Conservation (phyloP, 345 rosid genomes). For the Eutrema japonicum region DNA sequence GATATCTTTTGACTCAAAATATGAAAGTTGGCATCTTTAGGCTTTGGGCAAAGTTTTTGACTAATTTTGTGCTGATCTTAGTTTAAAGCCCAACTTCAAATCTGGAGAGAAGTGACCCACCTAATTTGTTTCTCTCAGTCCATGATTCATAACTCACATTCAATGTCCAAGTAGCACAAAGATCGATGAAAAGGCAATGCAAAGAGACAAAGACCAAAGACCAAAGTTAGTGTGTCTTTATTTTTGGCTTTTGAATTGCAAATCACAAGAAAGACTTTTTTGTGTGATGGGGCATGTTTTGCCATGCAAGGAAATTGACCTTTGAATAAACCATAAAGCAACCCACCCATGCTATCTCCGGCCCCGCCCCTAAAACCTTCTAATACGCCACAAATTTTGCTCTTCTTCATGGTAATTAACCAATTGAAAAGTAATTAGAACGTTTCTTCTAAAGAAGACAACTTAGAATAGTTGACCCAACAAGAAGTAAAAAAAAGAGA, state of each 20-base stretch:
- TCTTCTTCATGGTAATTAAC: slow-evolving; percentile 1
- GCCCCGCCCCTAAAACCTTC: slow-evolving; percentile 11
- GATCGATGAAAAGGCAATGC: slow-evolving; percentile 2
- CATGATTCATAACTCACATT: slow-evolving; percentile 14
- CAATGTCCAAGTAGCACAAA: slow-evolving; percentile 10
- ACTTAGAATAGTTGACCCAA: slow-evolving; percentile 24
- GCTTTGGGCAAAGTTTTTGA: not conserved
- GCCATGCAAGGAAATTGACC: slow-evolving; percentile 30
- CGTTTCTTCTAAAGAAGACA: slow-evolving; percentile 27
- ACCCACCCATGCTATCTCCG: slow-evolving; percentile 17
- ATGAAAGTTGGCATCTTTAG: slow-evolving; percentile 6
- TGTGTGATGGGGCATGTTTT: slow-evolving; percentile 18
- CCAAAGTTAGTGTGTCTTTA: slow-evolving; percentile 21
- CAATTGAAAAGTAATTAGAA: slow-evolving; percentile 21
- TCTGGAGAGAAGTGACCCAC: slow-evolving; percentile 15
- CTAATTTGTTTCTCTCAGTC: slow-evolving; percentile 19
- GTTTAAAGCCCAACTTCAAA: slow-evolving; percentile 19
- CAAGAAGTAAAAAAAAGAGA: slow-evolving; percentile 9
- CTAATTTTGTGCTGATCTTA: not conserved
- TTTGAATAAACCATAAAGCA: slow-evolving; percentile 34
- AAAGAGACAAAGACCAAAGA: slow-evolving; percentile 6
- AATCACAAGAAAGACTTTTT: slow-evolving; percentile 29
- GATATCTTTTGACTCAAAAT: slow-evolving; percentile 6
- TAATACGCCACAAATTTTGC: slow-evolving; percentile 15
- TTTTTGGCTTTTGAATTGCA: slow-evolving; percentile 18